Percentiles rank a stretch among this genome's conserved stretches.
These are phyloP conservation scores for Gnomoniopsis smithogilvyi DNA, from an alignment of 2,329 filamentous ascomycete species.

Conservation along the genomic window DNA sequence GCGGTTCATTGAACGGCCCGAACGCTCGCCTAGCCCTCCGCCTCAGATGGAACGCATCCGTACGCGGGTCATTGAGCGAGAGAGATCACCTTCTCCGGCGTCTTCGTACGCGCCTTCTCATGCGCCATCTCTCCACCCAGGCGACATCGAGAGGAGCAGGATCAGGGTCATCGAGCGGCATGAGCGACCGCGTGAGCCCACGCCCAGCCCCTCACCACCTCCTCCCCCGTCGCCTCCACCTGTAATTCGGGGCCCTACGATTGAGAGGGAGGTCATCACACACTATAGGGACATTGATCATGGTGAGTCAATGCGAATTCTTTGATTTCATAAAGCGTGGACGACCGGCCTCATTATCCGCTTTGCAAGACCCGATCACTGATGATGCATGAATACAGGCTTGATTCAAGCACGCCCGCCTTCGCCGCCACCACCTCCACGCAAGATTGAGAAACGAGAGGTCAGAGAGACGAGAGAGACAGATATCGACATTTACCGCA, in stretches of 20 bases:
- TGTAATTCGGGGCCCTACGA: slow-evolving; percentile 71
- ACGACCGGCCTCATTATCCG: too few relatives aligned
- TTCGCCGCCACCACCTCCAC: slow-evolving; percentile 46
- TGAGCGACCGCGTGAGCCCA: slow-evolving; percentile 40
- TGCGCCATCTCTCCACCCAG: not conserved
- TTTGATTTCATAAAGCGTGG: too few relatives aligned
- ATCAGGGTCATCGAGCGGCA: slow-evolving; percentile 48
- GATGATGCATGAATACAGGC: slow-evolving; percentile 32
- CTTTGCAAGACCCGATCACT: not conserved
- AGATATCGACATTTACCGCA: slow-evolving; percentile 60
- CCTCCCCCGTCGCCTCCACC: slow-evolving; percentile 59
- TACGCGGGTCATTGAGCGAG: slow-evolving; percentile 39
- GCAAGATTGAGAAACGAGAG: slow-evolving; percentile 46
- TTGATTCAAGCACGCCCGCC: slow-evolving; percentile 45
- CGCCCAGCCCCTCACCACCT: slow-evolving; percentile 45
- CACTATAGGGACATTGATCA: slow-evolving; percentile 87
- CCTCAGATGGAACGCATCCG: slow-evolving; percentile 32
- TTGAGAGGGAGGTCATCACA: slow-evolving; percentile 85
- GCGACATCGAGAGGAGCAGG: slow-evolving; percentile 43
- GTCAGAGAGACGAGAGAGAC: slow-evolving; percentile 27
- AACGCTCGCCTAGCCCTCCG: slow-evolving; percentile 36
- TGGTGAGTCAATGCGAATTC: slow-evolving; percentile 50
- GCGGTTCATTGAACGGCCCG: slow-evolving; percentile 35
- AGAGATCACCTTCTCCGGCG: slow-evolving; percentile 33
- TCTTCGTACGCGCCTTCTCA: slow-evolving; percentile 28